Evolutionary conservation across 768 basidiomycete genomes (phyloP).

Genomic region (Termitomyces sp.): DNA sequence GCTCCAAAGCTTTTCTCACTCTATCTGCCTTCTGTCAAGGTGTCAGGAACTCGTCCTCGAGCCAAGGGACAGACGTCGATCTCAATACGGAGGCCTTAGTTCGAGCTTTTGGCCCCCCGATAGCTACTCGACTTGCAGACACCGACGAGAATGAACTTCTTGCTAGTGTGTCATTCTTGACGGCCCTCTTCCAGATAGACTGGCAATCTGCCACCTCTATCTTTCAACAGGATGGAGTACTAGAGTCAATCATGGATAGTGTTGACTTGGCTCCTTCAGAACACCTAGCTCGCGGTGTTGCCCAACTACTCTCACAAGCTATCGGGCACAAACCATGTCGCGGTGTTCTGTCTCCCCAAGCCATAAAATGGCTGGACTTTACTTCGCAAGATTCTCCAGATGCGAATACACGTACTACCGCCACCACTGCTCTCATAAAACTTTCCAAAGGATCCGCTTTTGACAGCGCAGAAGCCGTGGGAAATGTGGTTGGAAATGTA

Average conservation of each 20-base stretch:
- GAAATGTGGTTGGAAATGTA: conserved; percentile 8
- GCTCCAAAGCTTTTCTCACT: conserved; percentile 68
- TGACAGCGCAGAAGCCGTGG: conserved; percentile 36
- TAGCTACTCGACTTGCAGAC: conserved; percentile 51
- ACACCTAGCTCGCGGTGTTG: conserved; percentile 54
- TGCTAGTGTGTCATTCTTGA: conserved; percentile 60
- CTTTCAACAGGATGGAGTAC: conserved; percentile 57
- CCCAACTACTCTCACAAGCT: conserved; percentile 74
- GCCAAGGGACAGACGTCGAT: conserved; percentile 36
- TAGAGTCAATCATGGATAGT: conserved; percentile 64
- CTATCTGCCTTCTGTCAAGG: conserved; percentile 69
- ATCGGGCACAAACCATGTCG: conserved; percentile 73
- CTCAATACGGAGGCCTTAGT: conserved; percentile 47
- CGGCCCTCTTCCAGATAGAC: conserved; percentile 85
- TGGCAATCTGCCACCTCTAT: conserved; percentile 62
- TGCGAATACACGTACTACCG: conserved; percentile 49
- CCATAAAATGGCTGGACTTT: conserved; percentile 63
- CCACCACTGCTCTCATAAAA: conserved; percentile 78
- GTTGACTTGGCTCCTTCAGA: conserved; percentile 59
- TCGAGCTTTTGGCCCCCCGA: conserved; percentile 45
- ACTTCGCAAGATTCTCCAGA: conserved; percentile 48
- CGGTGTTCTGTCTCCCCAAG: conserved; percentile 51
- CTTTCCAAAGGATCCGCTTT: conserved; percentile 53
- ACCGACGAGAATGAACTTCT: conserved; percentile 51
- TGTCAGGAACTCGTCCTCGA: conserved; percentile 35